These are phyloP conservation scores for Macrophomina tecta DNA, from an alignment of 2,329 filamentous ascomycete genomes.

Conservation along the genomic window DNA sequence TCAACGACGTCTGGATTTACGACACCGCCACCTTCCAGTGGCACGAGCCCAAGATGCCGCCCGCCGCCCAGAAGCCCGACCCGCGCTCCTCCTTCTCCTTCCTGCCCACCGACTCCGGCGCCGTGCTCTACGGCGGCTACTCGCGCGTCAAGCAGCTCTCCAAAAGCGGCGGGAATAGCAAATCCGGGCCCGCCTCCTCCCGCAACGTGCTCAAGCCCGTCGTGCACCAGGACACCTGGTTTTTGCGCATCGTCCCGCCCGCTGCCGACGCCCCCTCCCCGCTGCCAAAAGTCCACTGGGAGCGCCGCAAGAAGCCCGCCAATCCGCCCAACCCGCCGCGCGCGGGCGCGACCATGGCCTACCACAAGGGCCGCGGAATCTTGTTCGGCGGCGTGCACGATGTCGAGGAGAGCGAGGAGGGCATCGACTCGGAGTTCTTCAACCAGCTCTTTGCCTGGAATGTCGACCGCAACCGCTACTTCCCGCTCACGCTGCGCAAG, in stretches of 20 bases:
- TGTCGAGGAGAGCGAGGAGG: slow-evolving; percentile 88
- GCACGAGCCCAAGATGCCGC: slow-evolving; percentile 76
- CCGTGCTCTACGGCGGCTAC: slow-evolving; percentile 91
- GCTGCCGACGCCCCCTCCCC: slow-evolving; percentile 68
- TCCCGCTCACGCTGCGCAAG: slow-evolving; percentile 78
- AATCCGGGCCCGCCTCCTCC: slow-evolving; percentile 57
- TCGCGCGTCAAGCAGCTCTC: slow-evolving; percentile 77
- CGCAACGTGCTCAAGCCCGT: slow-evolving; percentile 82
- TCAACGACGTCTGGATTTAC: slow-evolving; percentile 94
- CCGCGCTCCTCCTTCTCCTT: slow-evolving; percentile 90
- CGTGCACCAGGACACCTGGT: slow-evolving; percentile 95
- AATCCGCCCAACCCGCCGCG: slow-evolving; percentile 84
- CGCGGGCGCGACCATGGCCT: slow-evolving; percentile 91
- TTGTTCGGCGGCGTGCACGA: slow-evolving; percentile 95
- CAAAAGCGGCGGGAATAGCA: slow-evolving; percentile 50
- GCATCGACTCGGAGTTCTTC: slow-evolving; percentile 97
- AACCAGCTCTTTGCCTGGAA: slow-evolving; percentile 92
- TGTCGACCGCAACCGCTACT: slow-evolving; percentile 92
- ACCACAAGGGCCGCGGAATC: slow-evolving; percentile 91
- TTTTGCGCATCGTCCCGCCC: slow-evolving; percentile 79
- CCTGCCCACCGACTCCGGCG: slow-evolving; percentile 86
- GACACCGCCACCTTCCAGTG: slow-evolving; percentile 87
- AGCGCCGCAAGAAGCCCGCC: slow-evolving; percentile 87
- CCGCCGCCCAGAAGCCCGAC: slow-evolving; percentile 86
- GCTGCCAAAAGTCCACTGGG: slow-evolving; percentile 82